Conservation (phyloP, 2,329 filamentous ascomycete genomes). For the Nemania abortiva region DNA sequence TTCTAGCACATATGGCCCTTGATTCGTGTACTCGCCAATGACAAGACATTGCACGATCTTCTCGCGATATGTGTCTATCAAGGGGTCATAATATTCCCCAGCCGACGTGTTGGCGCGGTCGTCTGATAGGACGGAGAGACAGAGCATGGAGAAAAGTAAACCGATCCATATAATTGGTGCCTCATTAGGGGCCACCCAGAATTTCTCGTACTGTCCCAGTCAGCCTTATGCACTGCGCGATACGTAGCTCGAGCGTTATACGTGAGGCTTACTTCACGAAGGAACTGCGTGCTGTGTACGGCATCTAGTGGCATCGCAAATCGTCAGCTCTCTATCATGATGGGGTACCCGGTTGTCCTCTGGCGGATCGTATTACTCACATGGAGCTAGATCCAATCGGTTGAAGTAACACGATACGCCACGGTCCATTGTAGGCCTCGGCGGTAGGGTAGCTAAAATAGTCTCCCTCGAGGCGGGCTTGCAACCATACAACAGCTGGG, state of each 20-base stretch:
- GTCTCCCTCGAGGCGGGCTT: slow-evolving; percentile 39
- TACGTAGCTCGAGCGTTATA: not conserved
- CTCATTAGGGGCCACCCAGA: slow-evolving; percentile 52
- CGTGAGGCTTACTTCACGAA: slow-evolving; percentile 50
- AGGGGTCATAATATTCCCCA: slow-evolving; percentile 48
- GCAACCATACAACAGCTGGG: slow-evolving; percentile 17
- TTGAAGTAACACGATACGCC: slow-evolving; percentile 47
- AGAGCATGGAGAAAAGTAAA: slow-evolving; percentile 66
- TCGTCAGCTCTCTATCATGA: slow-evolving; percentile 3
- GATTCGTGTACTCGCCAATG: slow-evolving; percentile 64
- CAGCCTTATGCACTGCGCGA: not conserved
- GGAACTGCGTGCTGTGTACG: slow-evolving; percentile 63
- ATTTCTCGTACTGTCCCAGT: slow-evolving; percentile 32
- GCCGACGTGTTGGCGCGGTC: slow-evolving; percentile 43
- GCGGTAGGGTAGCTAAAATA: slow-evolving; percentile 46
- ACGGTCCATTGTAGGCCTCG: slow-evolving; percentile 45
- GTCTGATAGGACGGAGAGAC: slow-evolving; percentile 65
- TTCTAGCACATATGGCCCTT: slow-evolving; percentile 64
- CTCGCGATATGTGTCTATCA: slow-evolving; percentile 61
- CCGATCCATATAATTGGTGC: slow-evolving; percentile 65
- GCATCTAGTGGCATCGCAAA: slow-evolving; percentile 43
- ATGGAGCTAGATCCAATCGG: slow-evolving; percentile 44
- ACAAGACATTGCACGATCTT: slow-evolving; percentile 66
- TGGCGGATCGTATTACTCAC: slow-evolving; percentile 43
- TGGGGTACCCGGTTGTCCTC: not conserved